Base-by-base conservation (phyloP, 2,329 filamentous ascomycete species). In the Xylariaceae sp. region DNA sequence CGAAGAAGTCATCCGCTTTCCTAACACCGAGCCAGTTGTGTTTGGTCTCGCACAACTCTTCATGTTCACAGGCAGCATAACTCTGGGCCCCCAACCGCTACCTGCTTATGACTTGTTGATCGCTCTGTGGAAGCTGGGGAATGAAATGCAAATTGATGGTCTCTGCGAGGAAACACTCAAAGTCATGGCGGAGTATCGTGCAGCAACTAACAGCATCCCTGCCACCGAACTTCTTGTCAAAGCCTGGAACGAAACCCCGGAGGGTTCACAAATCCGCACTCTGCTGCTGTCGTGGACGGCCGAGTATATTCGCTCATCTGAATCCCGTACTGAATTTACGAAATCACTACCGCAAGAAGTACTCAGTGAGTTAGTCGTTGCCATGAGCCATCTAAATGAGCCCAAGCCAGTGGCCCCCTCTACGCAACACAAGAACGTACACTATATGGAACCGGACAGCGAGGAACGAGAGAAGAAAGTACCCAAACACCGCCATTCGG, bases 271-370 rank as follows among this genome's bases (percentile, higher is more conserved):
- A 1, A 78, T 85, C 43, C 74, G 81, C 36, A 72, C 73, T 52
- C 74, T 85, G 35, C 72, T 85, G 12, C 68, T 84, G 3, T 75
- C 72, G 11, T 85, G 82, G 82, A 78, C 80, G 1, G 81, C 80
- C 22, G 81, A 85, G 63, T 84, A 84, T 57, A 81, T 84, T 68
- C 70, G 78, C 39, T 77, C 77, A 0, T 81, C 79, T 3, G 75
- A 80, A 18, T 71, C 73, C 1, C 72, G 79, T 15, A 71, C 75
- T 9, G 77, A 81, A 52, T 84, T 84, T 58, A 81, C 78, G 39
- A 78, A 77, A 57, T 80, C 79, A 0, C 71, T 85, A 3, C 81
- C 82, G 0, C 77, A 84, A 54, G 79, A 83, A 57, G 78, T 85
- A 1, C 68, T 85, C 6, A 82, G 78, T 53, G 81, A 84, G 63